Conservation (phyloP, 257 asterid species). For the Nicotiana paniculata region DNA sequence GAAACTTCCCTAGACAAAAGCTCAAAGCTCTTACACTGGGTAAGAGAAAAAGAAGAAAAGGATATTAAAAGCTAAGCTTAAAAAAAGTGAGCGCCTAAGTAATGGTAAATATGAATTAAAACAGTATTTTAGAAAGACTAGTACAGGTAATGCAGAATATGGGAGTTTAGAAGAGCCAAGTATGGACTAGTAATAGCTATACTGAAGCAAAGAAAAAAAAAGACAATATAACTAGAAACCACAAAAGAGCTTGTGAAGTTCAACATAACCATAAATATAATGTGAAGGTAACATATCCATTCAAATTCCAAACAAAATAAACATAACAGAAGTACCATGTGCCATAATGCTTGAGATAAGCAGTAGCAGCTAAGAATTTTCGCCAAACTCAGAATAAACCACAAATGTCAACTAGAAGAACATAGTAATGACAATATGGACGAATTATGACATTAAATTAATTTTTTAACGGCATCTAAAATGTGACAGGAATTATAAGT, state of each 20-base stretch:
- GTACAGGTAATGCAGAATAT: not conserved
- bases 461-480: not conserved
- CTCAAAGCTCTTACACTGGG: not conserved
- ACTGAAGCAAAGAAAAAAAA: not conserved
- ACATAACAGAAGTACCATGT: not conserved
- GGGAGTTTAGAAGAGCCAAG: not conserved
- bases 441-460: not conserved
- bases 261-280: not conserved
- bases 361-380: not conserved
- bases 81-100: not conserved
- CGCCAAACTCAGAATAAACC: not conserved
- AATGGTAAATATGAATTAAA: not conserved
- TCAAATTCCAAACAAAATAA: not conserved
- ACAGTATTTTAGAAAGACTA: not conserved
- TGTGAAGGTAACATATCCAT: not conserved
- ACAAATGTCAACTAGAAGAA: not conserved
- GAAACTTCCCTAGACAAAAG: not conserved
- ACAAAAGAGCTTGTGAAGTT: not conserved
- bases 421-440: not conserved
- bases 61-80: not conserved
- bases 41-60: not conserved
- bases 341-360: not conserved
- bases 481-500: not conserved
- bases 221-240: not conserved
- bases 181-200: not conserved